These are phyloP conservation scores for Xylariaceae sp. DNA, from an alignment of 2,329 filamentous ascomycete genomes.

Conservation along the genomic window DNA sequence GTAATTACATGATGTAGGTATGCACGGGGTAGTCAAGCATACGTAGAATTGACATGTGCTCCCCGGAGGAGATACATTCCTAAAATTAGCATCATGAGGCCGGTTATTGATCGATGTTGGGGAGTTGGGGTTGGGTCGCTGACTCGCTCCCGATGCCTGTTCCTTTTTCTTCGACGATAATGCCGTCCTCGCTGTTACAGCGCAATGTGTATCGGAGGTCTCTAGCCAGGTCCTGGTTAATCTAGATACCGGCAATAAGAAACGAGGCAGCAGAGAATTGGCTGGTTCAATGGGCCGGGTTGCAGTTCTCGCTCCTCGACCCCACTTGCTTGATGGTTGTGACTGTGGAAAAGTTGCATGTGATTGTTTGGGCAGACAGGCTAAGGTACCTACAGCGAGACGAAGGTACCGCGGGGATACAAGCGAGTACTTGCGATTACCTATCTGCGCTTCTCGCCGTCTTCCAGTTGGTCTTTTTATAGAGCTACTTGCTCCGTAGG, in stretches of 20 bases:
- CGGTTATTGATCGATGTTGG: not conserved
- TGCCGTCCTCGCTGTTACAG: not conserved
- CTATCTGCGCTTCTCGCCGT: not conserved
- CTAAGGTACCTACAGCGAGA: not conserved
- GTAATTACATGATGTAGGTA: not conserved
- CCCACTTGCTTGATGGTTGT: not conserved
- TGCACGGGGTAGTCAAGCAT: not conserved
- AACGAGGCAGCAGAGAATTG: not conserved
- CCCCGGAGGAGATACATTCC: not conserved
- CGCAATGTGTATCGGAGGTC: too few species aligned
- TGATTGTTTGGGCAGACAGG: not conserved
- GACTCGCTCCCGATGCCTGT: not conserved
- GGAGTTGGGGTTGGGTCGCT: not conserved
- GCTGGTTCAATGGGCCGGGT: not conserved
- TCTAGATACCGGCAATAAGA: not conserved
- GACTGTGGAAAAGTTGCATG: not conserved
- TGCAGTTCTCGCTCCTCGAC: not conserved
- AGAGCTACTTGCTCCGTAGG: not conserved
- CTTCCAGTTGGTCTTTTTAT: not conserved
- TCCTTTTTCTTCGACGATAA: not conserved
- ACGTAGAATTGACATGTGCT: constrained; percentile 26
- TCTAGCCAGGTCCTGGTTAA: not conserved
- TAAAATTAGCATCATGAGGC: not conserved
- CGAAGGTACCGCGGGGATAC: not conserved
- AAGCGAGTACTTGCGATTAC: not conserved